These are phyloP conservation scores for Lepidium aucheri DNA, from an alignment of 345 rosid species.

Conservation along the genomic window DNA sequence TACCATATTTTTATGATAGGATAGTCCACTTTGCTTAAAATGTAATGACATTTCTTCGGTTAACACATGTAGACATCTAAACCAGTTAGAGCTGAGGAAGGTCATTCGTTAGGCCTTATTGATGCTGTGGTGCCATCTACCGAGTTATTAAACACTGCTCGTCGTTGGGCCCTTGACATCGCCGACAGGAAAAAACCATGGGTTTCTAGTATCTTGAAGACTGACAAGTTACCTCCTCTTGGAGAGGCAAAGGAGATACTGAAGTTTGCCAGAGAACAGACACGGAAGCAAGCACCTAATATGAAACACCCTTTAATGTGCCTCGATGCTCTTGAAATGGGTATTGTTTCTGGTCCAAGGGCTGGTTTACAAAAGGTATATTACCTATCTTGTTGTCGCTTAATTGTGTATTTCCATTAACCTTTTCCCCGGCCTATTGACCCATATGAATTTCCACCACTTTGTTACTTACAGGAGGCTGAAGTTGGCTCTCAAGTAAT, in stretches of 20 bases:
- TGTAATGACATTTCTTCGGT: neutral
- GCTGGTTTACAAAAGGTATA: slow-evolving; percentile 81
- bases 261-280: slow-evolving; percentile 71
- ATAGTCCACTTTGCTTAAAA: slow-evolving; percentile 3
- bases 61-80: slow-evolving; percentile 56
- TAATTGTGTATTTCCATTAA: neutral
- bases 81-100: slow-evolving; percentile 69
- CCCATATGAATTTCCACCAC: neutral
- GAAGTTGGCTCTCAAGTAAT: slow-evolving; percentile 54
- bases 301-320: slow-evolving; percentile 79
- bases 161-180: slow-evolving; percentile 81
- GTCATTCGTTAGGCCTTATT: slow-evolving; percentile 63
- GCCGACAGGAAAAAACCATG: slow-evolving; percentile 67
- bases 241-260: slow-evolving; percentile 88
- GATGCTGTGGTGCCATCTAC: slow-evolving; percentile 68
- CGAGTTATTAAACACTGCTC: slow-evolving; percentile 61
- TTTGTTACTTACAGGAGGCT: slow-evolving; percentile 54
- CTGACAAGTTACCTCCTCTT: slow-evolving; percentile 76
- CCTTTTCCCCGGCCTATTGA: neutral
- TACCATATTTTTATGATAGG: slow-evolving; percentile 2
- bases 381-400: neutral
- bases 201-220: slow-evolving; percentile 68
- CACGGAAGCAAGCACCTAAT: slow-evolving; percentile 71
- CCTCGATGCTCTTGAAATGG: slow-evolving; percentile 76
- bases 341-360: slow-evolving; percentile 74